These are phyloP conservation scores for Cucumis hystrix DNA, from an alignment of 306 rosid genomes.

Conservation along the genomic window DNA sequence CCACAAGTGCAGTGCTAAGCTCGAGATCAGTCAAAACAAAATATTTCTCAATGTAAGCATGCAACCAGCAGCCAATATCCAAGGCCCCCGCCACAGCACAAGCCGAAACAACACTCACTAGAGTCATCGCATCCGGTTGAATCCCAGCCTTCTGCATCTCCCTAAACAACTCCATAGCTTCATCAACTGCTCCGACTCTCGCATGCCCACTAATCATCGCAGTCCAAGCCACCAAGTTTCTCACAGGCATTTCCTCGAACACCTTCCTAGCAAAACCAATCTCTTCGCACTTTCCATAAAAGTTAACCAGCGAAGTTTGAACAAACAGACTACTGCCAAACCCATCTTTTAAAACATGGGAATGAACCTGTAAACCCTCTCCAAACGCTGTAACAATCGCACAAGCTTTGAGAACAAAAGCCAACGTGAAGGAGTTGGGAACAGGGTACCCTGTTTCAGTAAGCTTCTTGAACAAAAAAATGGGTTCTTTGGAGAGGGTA, in stretches of 20 bases:
- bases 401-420: constrained; percentile 19
- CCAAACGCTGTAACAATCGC: constrained; percentile 3
- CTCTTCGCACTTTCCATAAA: constrained; percentile 11
- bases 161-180: constrained; percentile 8
- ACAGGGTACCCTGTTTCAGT: constrained; percentile 7
- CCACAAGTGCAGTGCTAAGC: constrained; percentile 16
- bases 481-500: constrained; percentile 15
- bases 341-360: constrained; percentile 9
- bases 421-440: constrained; percentile 14
- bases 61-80: constrained; percentile 15
- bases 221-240: constrained; percentile 18
- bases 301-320: constrained; percentile 9
- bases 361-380: constrained; percentile 11
- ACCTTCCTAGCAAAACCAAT: constrained; percentile 3
- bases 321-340: constrained; percentile 10
- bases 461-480: constrained; percentile 5
- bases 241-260: constrained; percentile 18
- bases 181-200: constrained; percentile 7
- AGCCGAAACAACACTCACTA: constrained; percentile 12
- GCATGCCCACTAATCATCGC: constrained; percentile 12
- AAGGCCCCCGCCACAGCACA: constrained; percentile 7
- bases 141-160: constrained; percentile 16
- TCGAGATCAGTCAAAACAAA: constrained; percentile 14
- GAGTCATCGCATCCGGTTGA: constrained; percentile 13
- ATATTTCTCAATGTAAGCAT: constrained; percentile 9